These are phyloP conservation scores for Stagonosporopsis rhizophila DNA, from an alignment of 2,329 filamentous ascomycete genomes.

Conservation along the genomic window DNA sequence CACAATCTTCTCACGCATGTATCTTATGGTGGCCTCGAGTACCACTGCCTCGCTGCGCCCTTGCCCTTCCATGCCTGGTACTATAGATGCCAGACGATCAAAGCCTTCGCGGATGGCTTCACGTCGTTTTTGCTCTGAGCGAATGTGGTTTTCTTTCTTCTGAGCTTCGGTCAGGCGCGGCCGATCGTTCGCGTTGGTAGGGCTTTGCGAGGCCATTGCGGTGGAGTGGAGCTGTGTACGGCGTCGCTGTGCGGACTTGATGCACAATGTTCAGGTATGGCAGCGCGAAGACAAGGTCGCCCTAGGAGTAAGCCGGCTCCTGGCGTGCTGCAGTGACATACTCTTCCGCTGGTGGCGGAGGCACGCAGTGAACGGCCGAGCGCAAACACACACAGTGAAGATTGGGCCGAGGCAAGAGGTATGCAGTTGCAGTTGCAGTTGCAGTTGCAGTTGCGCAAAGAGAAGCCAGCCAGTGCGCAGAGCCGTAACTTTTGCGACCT, in stretches of 20 bases:
- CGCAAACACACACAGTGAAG: neutral
- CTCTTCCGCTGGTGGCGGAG: slow-evolving; percentile 7
- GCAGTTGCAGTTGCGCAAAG: too few species aligned
- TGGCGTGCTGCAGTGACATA: slow-evolving; percentile 14
- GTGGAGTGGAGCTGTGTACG: neutral
- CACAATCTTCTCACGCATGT: slow-evolving; percentile 52
- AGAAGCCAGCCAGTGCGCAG: neutral
- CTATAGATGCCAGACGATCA: slow-evolving; percentile 78
- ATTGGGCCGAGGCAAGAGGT: slow-evolving; percentile 1
- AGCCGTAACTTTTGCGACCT: neutral
- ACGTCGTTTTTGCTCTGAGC: slow-evolving; percentile 71
- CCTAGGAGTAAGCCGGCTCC: slow-evolving; percentile 4
- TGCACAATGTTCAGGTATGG: neutral
- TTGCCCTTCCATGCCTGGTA: slow-evolving; percentile 82
- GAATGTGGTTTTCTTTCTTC: slow-evolving; percentile 77
- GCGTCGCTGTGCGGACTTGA: neutral
- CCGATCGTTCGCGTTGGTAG: slow-evolving; percentile 56
- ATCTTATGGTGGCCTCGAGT: slow-evolving; percentile 63
- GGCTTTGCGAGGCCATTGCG: slow-evolving; percentile 39
- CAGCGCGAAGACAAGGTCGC: neutral
- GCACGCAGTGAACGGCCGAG: slow-evolving; percentile 11
- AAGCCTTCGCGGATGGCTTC: slow-evolving; percentile 83
- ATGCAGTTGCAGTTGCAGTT: neutral
- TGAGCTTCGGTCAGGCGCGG: slow-evolving; percentile 72
- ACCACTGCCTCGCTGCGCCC: slow-evolving; percentile 86